Conservation (phyloP, 2,329 filamentous ascomycete genomes). For the Cordyceps farinosa region DNA sequence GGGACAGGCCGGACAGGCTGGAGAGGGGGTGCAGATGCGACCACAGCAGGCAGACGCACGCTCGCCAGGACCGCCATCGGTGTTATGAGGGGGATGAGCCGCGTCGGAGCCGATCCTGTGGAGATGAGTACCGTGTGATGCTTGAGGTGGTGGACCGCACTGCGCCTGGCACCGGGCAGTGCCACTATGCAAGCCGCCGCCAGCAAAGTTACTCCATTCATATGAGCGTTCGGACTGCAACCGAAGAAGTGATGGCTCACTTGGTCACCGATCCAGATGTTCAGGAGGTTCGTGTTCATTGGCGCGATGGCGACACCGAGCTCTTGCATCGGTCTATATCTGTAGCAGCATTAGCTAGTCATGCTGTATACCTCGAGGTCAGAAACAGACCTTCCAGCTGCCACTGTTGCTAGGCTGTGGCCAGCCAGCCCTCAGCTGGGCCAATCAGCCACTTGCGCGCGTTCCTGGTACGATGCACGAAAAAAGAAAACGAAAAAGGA, state of each 20-base stretch:
- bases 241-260: neutral
- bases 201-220: neutral
- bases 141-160: neutral
- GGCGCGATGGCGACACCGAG: neutral
- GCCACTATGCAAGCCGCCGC: neutral
- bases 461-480: too few relatives aligned
- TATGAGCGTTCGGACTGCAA: neutral
- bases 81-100: neutral
- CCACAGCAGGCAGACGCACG: neutral
- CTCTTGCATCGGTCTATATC: neutral
- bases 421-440: neutral
- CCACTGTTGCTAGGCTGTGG: neutral
- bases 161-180: neutral
- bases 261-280: neutral
- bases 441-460: neutral
- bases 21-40: neutral
- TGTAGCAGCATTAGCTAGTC: neutral
- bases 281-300: slow-evolving; percentile 1
- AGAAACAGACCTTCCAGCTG: neutral
- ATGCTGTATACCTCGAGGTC: neutral
- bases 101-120: neutral
- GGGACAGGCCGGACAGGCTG: neutral
- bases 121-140: neutral
- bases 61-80: neutral
- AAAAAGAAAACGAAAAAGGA: neutral